Evolutionary conservation across 176 grass and related monocot genomes (phyloP).

Genomic region (Musa itinerans): DNA sequence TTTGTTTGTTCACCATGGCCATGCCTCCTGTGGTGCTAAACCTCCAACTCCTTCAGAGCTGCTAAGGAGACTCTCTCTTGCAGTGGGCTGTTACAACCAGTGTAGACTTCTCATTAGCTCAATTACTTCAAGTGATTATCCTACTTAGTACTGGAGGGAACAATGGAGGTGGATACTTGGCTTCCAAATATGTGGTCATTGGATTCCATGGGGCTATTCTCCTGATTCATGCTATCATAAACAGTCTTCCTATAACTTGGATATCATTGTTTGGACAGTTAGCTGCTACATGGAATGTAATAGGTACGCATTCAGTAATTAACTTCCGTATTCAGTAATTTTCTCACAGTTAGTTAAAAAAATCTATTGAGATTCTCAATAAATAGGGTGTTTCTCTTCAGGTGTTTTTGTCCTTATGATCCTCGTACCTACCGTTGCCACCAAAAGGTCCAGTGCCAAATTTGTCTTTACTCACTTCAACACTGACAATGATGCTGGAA

Average conservation of each 20-base stretch:
- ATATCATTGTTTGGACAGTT: conserved; percentile 86
- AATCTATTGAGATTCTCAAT: neutral
- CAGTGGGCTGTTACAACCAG: conserved; percentile 97
- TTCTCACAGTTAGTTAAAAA: neutral
- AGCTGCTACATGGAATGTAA: conserved; percentile 77
- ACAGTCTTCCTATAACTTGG: conserved; percentile 71
- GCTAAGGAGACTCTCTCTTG: conserved; percentile 13
- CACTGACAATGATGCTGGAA: conserved; percentile 58
- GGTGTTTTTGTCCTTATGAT: conserved; percentile 81
- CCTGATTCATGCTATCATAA: conserved; percentile 72
- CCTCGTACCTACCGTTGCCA: conserved; percentile 57
- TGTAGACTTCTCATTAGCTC: conserved; percentile 78
- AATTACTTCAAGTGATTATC: conserved; percentile 89
- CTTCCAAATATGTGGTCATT: conserved; percentile 85
- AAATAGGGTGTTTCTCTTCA: conserved; percentile 5
- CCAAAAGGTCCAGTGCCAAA: conserved; percentile 62
- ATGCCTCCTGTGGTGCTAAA: neutral
- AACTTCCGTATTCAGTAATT: conserved; percentile 5
- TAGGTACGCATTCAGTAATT: conserved; percentile 28
- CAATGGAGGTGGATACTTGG: conserved; percentile 70
- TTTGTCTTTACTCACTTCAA: conserved; percentile 94
- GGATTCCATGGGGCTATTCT: conserved; percentile 69
- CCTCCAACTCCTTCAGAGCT: neutral
- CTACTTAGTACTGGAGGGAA: conserved; percentile 68
- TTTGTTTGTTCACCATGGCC: neutral